Evolutionary conservation across 2,329 filamentous ascomycete species (phyloP).

Genomic region (Dactylellina haptotyla): DNA sequence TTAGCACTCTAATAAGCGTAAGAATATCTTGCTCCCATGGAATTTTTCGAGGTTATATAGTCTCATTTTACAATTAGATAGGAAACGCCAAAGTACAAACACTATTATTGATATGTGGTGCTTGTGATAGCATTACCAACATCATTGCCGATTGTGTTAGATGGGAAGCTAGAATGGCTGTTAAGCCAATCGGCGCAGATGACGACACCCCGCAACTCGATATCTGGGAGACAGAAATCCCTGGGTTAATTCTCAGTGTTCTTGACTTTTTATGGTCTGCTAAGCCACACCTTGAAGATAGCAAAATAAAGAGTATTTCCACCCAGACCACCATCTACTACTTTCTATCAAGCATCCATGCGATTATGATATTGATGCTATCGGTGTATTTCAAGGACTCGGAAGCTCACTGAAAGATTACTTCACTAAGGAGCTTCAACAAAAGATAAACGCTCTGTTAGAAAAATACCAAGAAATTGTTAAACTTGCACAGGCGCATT

Average conservation of each 20-base stretch:
- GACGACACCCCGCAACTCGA: not conserved
- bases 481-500: conserved; percentile 8
- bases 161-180: conserved; percentile 18
- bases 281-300: conserved; percentile 23
- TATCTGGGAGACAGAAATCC: conserved; percentile 23
- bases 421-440: conserved; percentile 18
- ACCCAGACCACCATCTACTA: no score
- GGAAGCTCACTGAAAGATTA: conserved; percentile 24
- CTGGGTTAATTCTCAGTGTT: conserved; percentile 12
- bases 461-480: conserved; percentile 27
- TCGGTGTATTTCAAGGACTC: conserved; percentile 20
- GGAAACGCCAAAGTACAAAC: conserved; percentile 11
- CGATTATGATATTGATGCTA: no score
- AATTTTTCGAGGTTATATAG: no score
- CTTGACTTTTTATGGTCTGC: conserved; percentile 35
- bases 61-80: not conserved
- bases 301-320: conserved; percentile 22
- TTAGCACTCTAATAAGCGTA: conserved; percentile 15
- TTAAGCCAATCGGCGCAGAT: no score
- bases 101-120: conserved; percentile 18
- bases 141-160: conserved; percentile 19
- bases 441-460: conserved; percentile 10
- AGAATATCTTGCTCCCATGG: no score
- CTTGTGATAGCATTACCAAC: conserved; percentile 17
- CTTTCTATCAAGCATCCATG: no score